Evolutionary conservation across 2,329 filamentous ascomycete species (phyloP).

Genomic region (Talaromyces sp.): DNA sequence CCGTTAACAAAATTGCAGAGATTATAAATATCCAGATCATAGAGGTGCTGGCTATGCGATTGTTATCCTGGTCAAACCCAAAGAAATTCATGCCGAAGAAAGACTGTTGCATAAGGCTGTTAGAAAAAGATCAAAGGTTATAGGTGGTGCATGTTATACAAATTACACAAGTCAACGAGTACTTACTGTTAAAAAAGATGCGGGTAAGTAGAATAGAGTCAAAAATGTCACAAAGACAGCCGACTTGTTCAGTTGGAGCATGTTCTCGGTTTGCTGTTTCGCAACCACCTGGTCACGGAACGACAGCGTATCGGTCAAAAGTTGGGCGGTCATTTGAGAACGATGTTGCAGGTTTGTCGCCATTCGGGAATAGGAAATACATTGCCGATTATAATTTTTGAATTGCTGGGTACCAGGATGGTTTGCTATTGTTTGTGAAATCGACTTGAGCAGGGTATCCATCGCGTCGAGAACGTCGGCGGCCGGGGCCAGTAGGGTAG

Average conservation of each 20-base stretch:
- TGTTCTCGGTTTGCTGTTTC: conserved; percentile 19
- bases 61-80: conserved; percentile 24
- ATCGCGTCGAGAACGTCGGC: conserved; percentile 2
- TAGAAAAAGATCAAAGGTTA: neutral
- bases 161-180: neutral
- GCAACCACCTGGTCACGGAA: conserved; percentile 16
- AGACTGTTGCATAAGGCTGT: conserved; percentile 18
- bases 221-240: conserved; percentile 14
- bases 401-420: conserved; percentile 13
- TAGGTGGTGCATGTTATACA: neutral
- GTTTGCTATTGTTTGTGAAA: neutral
- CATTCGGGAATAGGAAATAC: conserved; percentile 15
- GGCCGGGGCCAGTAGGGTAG: conserved; percentile 1
- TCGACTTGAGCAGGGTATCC: neutral
- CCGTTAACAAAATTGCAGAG: conserved; percentile 25
- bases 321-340: conserved; percentile 15
- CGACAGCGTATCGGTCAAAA: conserved; percentile 19
- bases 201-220: conserved; percentile 9
- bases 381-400: conserved; percentile 14
- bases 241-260: conserved; percentile 21
- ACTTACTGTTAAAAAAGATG: conserved; percentile 11
- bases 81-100: conserved; percentile 42
- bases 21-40: conserved; percentile 38
- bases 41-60: conserved; percentile 25
- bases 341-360: conserved; percentile 17